Evolutionary conservation across 352 stramenopile species (phyloP).

Genomic region (Pythium biforme): DNA sequence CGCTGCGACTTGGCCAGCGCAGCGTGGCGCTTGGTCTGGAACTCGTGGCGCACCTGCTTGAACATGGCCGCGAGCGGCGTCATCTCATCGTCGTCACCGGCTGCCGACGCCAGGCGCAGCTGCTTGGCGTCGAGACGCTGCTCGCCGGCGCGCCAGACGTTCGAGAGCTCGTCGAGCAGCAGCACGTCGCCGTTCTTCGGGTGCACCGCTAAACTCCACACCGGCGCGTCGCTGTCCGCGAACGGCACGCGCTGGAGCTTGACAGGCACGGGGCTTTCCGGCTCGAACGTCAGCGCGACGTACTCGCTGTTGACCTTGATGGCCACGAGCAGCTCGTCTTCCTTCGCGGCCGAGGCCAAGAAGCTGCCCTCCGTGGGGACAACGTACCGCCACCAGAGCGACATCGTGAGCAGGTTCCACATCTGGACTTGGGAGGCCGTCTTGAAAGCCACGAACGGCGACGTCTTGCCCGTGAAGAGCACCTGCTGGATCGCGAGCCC

Average conservation of each 20-base stretch:
- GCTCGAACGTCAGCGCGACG: slow-evolving; percentile 51
- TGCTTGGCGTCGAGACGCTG: slow-evolving; percentile 34
- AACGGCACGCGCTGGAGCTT: slow-evolving; percentile 35
- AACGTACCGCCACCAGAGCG: slow-evolving; percentile 72
- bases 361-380: slow-evolving; percentile 35
- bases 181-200: slow-evolving; percentile 58
- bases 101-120: slow-evolving; percentile 35
- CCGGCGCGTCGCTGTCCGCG: slow-evolving; percentile 32
- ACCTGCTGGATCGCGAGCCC: slow-evolving; percentile 51
- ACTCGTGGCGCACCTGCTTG: slow-evolving; percentile 25
- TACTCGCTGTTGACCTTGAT: slow-evolving; percentile 36
- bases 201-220: slow-evolving; percentile 66
- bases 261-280: slow-evolving; percentile 46
- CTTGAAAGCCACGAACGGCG: slow-evolving; percentile 63
- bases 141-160: slow-evolving; percentile 63
- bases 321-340: slow-evolving; percentile 55
- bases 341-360: slow-evolving; percentile 34
- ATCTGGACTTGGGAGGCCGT: slow-evolving; percentile 63
- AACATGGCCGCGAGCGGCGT: slow-evolving; percentile 41
- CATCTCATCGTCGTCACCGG: slow-evolving; percentile 30
- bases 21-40: slow-evolving; percentile 18
- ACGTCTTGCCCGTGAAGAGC: slow-evolving; percentile 53
- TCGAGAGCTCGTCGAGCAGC: slow-evolving; percentile 49
- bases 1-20: slow-evolving; percentile 19
- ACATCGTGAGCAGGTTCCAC: slow-evolving; percentile 67